A percentile compares a stretch with the other conserved stretches of the same genome.
Conservation (phyloP, 2,329 filamentous ascomycete genomes). For the Penicillium crustosum region DNA sequence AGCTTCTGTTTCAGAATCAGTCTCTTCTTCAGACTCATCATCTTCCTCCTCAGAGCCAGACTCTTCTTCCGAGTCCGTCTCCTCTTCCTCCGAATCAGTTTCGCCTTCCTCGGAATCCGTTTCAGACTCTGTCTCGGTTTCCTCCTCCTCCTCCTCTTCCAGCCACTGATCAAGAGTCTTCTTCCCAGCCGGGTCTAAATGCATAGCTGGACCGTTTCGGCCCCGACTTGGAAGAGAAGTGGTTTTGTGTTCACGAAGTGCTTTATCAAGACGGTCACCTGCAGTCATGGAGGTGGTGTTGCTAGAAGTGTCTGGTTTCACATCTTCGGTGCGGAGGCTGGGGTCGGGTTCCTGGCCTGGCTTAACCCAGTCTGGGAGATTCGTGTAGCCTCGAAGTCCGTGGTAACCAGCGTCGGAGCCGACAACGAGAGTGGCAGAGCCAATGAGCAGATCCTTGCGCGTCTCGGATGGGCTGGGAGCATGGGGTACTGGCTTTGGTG, state of each 20-base stretch:
- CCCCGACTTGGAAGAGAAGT: slow-evolving; percentile 13
- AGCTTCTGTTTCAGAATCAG: slow-evolving; percentile 32
- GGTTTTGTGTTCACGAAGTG: slow-evolving; percentile 44
- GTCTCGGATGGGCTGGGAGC: slow-evolving; percentile 85
- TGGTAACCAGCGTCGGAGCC: slow-evolving; percentile 72
- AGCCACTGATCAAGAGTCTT: slow-evolving; percentile 95
- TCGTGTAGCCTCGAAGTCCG: slow-evolving; percentile 74
- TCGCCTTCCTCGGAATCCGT: slow-evolving; percentile 50
- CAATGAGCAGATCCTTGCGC: slow-evolving; percentile 73
- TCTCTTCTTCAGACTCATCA: slow-evolving; percentile 41
- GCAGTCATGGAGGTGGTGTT: slow-evolving; percentile 37
- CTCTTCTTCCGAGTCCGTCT: slow-evolving; percentile 50
- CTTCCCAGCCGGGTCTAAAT: slow-evolving; percentile 49
- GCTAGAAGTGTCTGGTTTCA: slow-evolving; percentile 35
- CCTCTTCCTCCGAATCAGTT: slow-evolving; percentile 45
- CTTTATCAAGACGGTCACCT: slow-evolving; percentile 45
- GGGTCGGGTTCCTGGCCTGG: slow-evolving; percentile 77
- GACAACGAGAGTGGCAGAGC: slow-evolving; percentile 81
- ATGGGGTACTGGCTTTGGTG: slow-evolving; percentile 90
- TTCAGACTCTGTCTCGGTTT: slow-evolving; percentile 54
- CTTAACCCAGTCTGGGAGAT: slow-evolving; percentile 80
- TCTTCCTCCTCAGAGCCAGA: slow-evolving; percentile 44
- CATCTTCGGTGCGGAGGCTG: slow-evolving; percentile 64
- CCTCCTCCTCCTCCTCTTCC: slow-evolving; percentile 58
- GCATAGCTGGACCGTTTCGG: slow-evolving; percentile 19